phyloP scores from a whole-genome alignment of 2,329 filamentous ascomycete species.

The Penicillium crustosum region DNA sequence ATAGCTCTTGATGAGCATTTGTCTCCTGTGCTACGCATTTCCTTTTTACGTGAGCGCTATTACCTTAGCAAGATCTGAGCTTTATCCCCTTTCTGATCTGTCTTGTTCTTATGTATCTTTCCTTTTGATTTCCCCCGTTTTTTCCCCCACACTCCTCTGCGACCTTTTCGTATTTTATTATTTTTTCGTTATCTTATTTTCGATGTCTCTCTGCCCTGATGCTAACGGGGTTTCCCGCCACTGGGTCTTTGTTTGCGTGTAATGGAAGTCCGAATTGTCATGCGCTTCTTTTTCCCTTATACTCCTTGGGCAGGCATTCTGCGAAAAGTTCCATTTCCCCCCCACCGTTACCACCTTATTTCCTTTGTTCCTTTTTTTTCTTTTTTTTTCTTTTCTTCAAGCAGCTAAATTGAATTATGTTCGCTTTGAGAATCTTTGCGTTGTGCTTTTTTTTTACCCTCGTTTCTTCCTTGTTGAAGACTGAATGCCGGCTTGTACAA shows the following conservation, averaged over 20 bases:
- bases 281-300: constrained; percentile 35
- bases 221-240: constrained; percentile 22
- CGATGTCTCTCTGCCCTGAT: constrained; percentile 18
- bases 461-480: constrained; percentile 24
- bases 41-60: constrained; percentile 42
- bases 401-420: constrained; percentile 42
- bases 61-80: constrained; percentile 40
- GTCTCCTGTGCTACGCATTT: constrained; percentile 45
- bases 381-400: constrained; percentile 28
- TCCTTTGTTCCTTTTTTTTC: constrained; percentile 11
- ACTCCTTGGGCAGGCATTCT: constrained; percentile 46
- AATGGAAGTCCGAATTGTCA: constrained; percentile 40
- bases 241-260: constrained; percentile 38
- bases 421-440: constrained; percentile 35
- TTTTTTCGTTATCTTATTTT: constrained; percentile 15
- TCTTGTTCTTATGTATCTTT: constrained; percentile 24
- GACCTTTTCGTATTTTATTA: constrained; percentile 4
- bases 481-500: constrained; percentile 37
- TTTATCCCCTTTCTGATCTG: constrained; percentile 14
- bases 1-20: constrained; percentile 47
- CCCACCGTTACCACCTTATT: constrained; percentile 19
- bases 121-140: constrained; percentile 14
- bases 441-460: constrained; percentile 27
- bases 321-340: constrained; percentile 45
- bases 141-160: constrained; percentile 1